phyloP scores from a whole-genome alignment of 2,329 filamentous ascomycete species.

The Sclerotinia subarctica region DNA sequence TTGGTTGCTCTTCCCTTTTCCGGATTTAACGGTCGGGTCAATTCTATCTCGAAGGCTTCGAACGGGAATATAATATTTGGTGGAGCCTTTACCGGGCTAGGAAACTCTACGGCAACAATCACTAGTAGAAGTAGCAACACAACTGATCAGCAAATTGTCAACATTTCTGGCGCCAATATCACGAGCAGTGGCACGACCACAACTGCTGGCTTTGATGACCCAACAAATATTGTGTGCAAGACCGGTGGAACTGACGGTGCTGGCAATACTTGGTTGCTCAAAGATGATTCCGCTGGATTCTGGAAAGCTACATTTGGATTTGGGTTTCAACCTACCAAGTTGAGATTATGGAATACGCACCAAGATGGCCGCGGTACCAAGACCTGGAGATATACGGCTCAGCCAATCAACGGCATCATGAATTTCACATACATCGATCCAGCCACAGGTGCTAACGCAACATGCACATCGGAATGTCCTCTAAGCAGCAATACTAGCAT shows the following conservation, averaged over 20 bases:
- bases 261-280: slow-evolving; percentile 80
- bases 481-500: slow-evolving; percentile 66
- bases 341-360: slow-evolving; percentile 85
- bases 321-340: slow-evolving; percentile 79
- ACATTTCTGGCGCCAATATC: slow-evolving; percentile 75
- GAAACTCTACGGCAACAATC: slow-evolving; percentile 66
- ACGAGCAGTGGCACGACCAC: slow-evolving; percentile 61
- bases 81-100: slow-evolving; percentile 82
- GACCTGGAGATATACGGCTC: slow-evolving; percentile 80
- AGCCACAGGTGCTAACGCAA: slow-evolving; percentile 59
- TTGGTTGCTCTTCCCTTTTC: slow-evolving; percentile 85
- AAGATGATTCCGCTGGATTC: slow-evolving; percentile 70
- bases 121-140: slow-evolving; percentile 42
- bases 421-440: slow-evolving; percentile 90
- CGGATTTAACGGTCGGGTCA: slow-evolving; percentile 91
- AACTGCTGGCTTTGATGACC: slow-evolving; percentile 66
- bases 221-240: slow-evolving; percentile 80
- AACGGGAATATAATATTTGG: slow-evolving; percentile 90
- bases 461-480: slow-evolving; percentile 82
- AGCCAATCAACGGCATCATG: slow-evolving; percentile 89
- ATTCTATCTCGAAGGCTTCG: slow-evolving; percentile 74
- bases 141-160: slow-evolving; percentile 75
- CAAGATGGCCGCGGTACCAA: slow-evolving; percentile 81
- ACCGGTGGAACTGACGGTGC: slow-evolving; percentile 60
- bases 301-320: slow-evolving; percentile 84